Conservation (phyloP, 2,329 filamentous ascomycete species). For the Claviceps arundinis region DNA sequence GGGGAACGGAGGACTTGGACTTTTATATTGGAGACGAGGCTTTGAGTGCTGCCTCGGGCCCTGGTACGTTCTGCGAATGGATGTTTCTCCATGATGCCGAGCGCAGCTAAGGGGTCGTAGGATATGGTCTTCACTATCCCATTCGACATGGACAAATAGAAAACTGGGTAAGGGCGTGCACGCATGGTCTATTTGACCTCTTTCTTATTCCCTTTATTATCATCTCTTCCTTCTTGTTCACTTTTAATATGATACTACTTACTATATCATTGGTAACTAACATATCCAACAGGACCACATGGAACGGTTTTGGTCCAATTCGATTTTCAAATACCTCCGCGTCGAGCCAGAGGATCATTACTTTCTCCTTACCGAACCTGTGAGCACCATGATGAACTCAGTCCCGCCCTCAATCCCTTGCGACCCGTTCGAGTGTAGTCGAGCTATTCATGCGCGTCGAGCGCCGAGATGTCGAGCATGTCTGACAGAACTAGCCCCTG, state of each 20-base stretch:
- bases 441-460: too few relatives aligned
- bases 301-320: constrained; percentile 99
- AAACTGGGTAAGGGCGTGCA: constrained; percentile 65
- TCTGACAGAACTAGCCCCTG: constrained; percentile 49
- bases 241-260: too few relatives aligned
- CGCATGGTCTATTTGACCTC: too few relatives aligned
- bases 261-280: background rate
- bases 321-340: constrained; percentile 97
- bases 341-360: constrained; percentile 98
- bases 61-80: constrained; percentile 41
- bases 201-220: background rate
- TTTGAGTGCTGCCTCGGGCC: constrained; percentile 66
- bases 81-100: background rate
- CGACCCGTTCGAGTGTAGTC: background rate
- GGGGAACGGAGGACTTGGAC: constrained; percentile 93
- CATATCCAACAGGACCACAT: constrained; percentile 69
- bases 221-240: background rate
- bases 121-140: constrained; percentile 93
- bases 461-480: background rate
- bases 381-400: constrained; percentile 31
- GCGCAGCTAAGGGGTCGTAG: constrained; percentile 25
- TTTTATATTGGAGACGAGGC: constrained; percentile 99
- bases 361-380: constrained; percentile 93
- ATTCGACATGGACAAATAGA: constrained; percentile 97
- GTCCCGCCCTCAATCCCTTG: background rate